A percentile compares a stretch with the other conserved stretches of the same genome.
These are phyloP conservation scores for Pleurotus cornucopiae DNA, from an alignment of 768 basidiomycete species.

Conservation along the genomic window DNA sequence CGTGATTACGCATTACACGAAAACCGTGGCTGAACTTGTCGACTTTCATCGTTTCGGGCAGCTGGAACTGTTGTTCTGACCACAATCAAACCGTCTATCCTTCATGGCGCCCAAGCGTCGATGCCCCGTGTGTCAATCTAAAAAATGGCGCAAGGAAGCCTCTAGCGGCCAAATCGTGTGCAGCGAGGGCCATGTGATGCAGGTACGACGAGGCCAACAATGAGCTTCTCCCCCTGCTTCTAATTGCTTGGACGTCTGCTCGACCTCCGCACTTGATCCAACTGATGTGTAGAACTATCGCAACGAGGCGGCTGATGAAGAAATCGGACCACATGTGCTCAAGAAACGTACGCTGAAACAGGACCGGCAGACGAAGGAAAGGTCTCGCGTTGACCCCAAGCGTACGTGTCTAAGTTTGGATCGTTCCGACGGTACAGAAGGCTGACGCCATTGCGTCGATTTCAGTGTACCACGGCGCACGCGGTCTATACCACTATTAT, in stretches of 20 bases:
- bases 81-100: no score
- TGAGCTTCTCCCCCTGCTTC: no score
- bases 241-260: not conserved
- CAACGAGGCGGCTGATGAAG: constrained; percentile 64
- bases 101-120: constrained; percentile 58
- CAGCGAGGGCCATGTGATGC: constrained; percentile 87
- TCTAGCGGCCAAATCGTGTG: constrained; percentile 80
- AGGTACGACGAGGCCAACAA: constrained; percentile 41
- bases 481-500: constrained; percentile 76
- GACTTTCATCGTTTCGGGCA: no score
- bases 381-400: constrained; percentile 55
- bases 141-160: constrained; percentile 84
- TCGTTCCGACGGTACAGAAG: not conserved
- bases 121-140: constrained; percentile 79
- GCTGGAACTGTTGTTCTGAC: no score
- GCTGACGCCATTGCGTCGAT: not conserved
- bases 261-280: not conserved
- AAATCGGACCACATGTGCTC: constrained; percentile 56
- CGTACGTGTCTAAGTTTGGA: constrained; percentile 27
- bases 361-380: constrained; percentile 43
- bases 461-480: constrained; percentile 79
- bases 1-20: no score
- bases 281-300: constrained; percentile 61
- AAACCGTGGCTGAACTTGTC: no score
- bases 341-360: constrained; percentile 65